These are phyloP conservation scores for Acmispon strigosus DNA, from an alignment of 306 rosid species.

Conservation along the genomic window DNA sequence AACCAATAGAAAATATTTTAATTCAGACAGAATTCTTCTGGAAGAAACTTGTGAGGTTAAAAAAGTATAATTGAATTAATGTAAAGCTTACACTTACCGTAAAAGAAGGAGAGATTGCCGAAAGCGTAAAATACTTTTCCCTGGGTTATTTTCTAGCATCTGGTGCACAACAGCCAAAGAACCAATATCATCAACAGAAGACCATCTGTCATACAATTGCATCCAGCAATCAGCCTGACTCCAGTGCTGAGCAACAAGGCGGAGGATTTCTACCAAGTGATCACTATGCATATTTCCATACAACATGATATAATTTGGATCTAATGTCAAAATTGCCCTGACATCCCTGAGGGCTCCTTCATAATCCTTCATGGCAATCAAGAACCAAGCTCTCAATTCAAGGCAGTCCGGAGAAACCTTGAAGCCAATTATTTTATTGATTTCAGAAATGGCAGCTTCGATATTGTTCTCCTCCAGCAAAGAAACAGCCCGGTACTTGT, in stretches of 20 bases:
- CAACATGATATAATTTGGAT: constrained; percentile 70
- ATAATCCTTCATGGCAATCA: constrained; percentile 62
- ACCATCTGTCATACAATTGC: constrained; percentile 75
- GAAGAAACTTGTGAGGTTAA: background rate
- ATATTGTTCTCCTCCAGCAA: constrained; percentile 54
- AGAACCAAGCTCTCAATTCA: constrained; percentile 86
- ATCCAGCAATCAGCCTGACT: constrained; percentile 92
- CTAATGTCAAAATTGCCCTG: constrained; percentile 77
- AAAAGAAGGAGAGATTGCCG: constrained; percentile 79
- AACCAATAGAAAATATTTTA: background rate
- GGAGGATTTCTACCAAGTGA: constrained; percentile 58
- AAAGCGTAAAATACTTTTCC: constrained; percentile 73
- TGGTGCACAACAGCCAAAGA: constrained; percentile 81
- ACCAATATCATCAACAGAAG: constrained; percentile 85
- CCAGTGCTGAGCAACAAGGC: constrained; percentile 56
- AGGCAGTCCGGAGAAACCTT: constrained; percentile 83
- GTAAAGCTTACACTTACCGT: constrained; percentile 37
- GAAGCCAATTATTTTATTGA: constrained; percentile 66
- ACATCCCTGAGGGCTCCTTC: constrained; percentile 78
- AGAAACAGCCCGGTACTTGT: constrained; percentile 61
- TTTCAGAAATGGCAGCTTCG: constrained; percentile 56
- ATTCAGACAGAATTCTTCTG: background rate
- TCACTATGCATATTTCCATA: constrained; percentile 63
- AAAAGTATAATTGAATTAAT: background rate
- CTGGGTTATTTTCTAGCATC: constrained; percentile 71